phyloP scores from a whole-genome alignment of 1,284 basidiomycete genomes.

The Ustilago shanxiensis region DNA sequence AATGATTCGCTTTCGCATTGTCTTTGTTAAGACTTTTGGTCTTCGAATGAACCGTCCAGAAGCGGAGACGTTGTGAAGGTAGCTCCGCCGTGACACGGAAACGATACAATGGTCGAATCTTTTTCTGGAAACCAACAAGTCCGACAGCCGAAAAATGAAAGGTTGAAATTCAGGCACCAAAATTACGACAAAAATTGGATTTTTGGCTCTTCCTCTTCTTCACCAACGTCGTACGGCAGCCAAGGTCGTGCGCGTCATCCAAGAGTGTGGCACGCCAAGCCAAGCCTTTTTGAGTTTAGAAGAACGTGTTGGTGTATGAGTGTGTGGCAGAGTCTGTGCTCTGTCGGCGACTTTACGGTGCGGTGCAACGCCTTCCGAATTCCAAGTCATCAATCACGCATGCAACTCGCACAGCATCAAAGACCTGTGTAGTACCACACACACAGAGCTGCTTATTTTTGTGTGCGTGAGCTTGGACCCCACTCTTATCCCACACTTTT shows the following conservation, averaged over 20 bases:
- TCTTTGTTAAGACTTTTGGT: not conserved
- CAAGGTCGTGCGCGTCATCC: conserved; percentile 4
- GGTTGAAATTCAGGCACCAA: conserved; percentile 1
- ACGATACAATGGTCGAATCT: not conserved
- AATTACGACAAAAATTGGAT: conserved; percentile 9
- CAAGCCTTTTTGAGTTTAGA: conserved; percentile 1
- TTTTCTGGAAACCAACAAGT: not conserved
- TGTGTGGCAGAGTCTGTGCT: too few relatives aligned
- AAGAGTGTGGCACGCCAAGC: conserved; percentile 3
- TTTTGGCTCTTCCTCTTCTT: not conserved
- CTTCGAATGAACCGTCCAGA: not conserved
- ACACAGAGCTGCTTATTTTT: not conserved
- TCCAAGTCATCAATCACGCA: not conserved
- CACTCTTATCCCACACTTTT: not conserved
- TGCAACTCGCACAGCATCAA: not conserved
- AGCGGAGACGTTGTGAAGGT: not conserved
- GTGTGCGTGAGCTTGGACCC: conserved; percentile 12
- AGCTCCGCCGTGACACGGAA: not conserved
- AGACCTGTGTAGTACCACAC: not conserved
- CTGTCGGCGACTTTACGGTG: conserved; percentile 2
- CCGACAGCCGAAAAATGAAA: not conserved
- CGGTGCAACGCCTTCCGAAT: not conserved
- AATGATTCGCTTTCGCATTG: not conserved
- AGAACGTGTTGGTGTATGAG: conserved; percentile 12
- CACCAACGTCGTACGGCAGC: not conserved